A percentile compares a stretch with the other conserved stretches of the same genome.
Evolutionary conservation across 352 stramenopile genomes (phyloP).

Genomic region (Pythium myriotylum): DNA sequence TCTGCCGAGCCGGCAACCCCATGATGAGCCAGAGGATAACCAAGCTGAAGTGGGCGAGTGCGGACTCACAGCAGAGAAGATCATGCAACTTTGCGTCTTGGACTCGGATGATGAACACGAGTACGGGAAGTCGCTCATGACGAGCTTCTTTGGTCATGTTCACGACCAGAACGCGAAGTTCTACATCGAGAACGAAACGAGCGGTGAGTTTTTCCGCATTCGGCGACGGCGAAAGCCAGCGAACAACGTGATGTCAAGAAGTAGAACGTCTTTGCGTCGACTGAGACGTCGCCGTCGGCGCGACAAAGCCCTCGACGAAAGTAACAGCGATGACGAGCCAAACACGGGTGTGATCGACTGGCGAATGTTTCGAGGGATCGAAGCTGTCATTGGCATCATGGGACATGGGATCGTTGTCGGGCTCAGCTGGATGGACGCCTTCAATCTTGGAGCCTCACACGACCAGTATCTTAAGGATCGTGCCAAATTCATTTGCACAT

Average conservation of each 20-base stretch:
- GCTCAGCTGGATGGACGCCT: constrained; percentile 67
- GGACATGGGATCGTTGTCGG: constrained; percentile 54
- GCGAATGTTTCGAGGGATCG: constrained; percentile 26
- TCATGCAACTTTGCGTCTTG: constrained; percentile 21
- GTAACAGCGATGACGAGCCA: constrained; percentile 4
- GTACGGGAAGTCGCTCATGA: neutral
- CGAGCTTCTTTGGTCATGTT: constrained; percentile 14
- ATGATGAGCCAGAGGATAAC: neutral
- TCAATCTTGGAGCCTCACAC: constrained; percentile 43
- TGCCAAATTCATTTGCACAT: constrained; percentile 47
- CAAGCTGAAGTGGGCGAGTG: neutral
- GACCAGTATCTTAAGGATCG: constrained; percentile 18
- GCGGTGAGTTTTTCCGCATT: constrained; percentile 65
- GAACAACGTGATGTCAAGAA: neutral
- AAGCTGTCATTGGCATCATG: constrained; percentile 47
- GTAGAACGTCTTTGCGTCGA: constrained; percentile 11
- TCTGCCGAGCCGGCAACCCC: neutral
- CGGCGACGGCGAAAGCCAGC: neutral
- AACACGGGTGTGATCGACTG: constrained; percentile 15
- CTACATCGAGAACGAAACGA: constrained; percentile 57
- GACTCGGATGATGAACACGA: constrained; percentile 17
- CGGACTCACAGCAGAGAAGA: constrained; percentile 24
- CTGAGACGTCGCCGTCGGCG: constrained; percentile 1
- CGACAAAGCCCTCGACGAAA: neutral
- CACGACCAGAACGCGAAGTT: constrained; percentile 3